These are phyloP conservation scores for Fonsecaea pedrosoi DNA, from an alignment of 2,329 filamentous ascomycete species.

Conservation along the genomic window DNA sequence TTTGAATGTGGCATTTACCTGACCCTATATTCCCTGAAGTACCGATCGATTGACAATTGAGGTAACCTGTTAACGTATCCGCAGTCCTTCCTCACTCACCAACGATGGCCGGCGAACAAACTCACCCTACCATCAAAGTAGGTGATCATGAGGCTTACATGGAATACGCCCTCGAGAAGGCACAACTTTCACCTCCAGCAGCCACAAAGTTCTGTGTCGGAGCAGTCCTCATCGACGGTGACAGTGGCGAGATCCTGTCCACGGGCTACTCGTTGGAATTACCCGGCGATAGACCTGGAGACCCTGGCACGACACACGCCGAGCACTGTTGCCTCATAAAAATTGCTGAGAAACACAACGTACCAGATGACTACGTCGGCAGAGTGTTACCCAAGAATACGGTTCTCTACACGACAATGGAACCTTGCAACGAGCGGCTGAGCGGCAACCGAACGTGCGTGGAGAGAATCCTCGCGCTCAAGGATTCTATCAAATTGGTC, in stretches of 20 bases:
- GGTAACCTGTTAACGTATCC: no score
- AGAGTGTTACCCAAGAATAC: constrained; percentile 51
- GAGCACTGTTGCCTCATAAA: constrained; percentile 57
- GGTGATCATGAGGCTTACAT: constrained; percentile 50
- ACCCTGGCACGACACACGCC: constrained; percentile 51
- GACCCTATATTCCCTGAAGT: no score
- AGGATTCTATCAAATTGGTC: constrained; percentile 46
- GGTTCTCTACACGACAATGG: constrained; percentile 56
- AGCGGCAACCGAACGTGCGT: constrained; percentile 51
- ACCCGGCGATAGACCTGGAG: constrained; percentile 47
- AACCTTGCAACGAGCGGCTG: constrained; percentile 53
- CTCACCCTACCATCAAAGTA: constrained; percentile 24
- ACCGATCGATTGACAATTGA: no score
- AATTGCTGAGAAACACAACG: constrained; percentile 47
- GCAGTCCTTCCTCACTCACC: no score
- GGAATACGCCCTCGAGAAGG: constrained; percentile 17
- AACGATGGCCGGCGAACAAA: not conserved
- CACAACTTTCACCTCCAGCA: constrained; percentile 12
- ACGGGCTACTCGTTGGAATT: constrained; percentile 54
- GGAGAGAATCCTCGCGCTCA: constrained; percentile 47
- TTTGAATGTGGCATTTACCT: no score
- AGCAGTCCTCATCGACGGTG: constrained; percentile 50
- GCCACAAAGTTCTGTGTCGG: constrained; percentile 38
- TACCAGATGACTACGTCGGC: constrained; percentile 47
- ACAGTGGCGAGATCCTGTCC: constrained; percentile 48